Evolutionary conservation across 1,284 basidiomycete species (phyloP).

Genomic region (Cystobasidium pallidum): DNA sequence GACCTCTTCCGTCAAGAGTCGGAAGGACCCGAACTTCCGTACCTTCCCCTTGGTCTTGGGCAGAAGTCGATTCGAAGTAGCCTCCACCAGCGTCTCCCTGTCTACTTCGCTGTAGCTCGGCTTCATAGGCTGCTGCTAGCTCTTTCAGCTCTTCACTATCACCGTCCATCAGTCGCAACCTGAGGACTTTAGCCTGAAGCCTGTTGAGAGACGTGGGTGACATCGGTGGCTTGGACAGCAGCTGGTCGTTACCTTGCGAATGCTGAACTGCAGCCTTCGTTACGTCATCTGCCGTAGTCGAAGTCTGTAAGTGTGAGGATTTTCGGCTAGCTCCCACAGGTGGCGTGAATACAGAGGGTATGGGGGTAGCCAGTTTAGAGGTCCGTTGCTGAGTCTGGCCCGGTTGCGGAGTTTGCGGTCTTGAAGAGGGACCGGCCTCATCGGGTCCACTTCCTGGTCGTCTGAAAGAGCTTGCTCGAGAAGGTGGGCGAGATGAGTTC

Average conservation of each 20-base stretch:
- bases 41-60: slow-evolving; percentile 43
- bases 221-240: slow-evolving; percentile 52
- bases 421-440: slow-evolving; percentile 55
- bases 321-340: slow-evolving; percentile 55
- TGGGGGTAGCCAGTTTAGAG: slow-evolving; percentile 65
- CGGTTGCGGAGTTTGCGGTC: slow-evolving; percentile 25
- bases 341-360: slow-evolving; percentile 86
- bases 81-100: slow-evolving; percentile 54
- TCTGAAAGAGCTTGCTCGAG: slow-evolving; percentile 41
- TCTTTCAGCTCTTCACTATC: slow-evolving; percentile 69
- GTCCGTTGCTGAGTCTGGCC: slow-evolving; percentile 59
- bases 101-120: slow-evolving; percentile 61
- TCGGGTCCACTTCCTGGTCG: slow-evolving; percentile 55
- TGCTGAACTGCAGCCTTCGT: slow-evolving; percentile 12
- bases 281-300: slow-evolving; percentile 42
- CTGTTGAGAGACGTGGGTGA: slow-evolving; percentile 73
- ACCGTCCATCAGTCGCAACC: slow-evolving; percentile 77
- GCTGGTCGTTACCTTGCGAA: slow-evolving; percentile 16
- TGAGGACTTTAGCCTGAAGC: slow-evolving; percentile 87
- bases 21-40: slow-evolving; percentile 78
- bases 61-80: slow-evolving; percentile 55
- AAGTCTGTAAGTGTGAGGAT: slow-evolving; percentile 37
- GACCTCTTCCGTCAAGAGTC: slow-evolving; percentile 81
- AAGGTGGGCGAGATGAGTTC: slow-evolving; percentile 46
- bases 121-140: slow-evolving; percentile 82